Evolutionary conservation across 2,329 filamentous ascomycete genomes (phyloP), one percentile per base, ranked within the genome.

Genomic region (Nemania abortiva): DNA sequence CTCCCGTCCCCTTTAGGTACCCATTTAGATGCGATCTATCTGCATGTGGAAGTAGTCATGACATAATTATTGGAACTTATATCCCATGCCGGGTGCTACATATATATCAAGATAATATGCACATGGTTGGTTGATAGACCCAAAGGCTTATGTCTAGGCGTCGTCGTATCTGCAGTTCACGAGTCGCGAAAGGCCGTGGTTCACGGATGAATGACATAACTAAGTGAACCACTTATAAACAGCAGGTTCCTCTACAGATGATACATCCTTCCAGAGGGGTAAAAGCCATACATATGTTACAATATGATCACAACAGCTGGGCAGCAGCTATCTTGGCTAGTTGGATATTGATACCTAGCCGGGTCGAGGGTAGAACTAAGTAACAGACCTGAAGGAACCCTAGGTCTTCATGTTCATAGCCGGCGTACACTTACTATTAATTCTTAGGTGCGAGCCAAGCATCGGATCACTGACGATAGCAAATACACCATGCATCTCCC

Each of bases 1-100:
- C 34, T 31, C 52, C 27, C 52, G 22, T 45, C 18, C 54, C 49
- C 34, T 39, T 50, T 37, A 2, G 54, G 34, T 39, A 39, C 13
- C 24, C 39, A 54, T 37, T 52, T 45, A 52, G 24, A 34, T 34
- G 7, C 9, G 5, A 18, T n/a, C n/a, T 47, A 11, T 20, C 3
- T n/a, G 24, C 27, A 58, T 18, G 24, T 31, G 20, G 37, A 47
- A 47, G 37, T n/a, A 56, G 49, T 34, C 42, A 63, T 68, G 65
- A 68, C 52, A 67, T 63, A 63, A 67, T 63, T 37, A 18, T 24
- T 45, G 34, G 55, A 47, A 49, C n/a, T 50, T 62, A 50, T 13
- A 29, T 50, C 29, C 29, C 24, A 34, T 59, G 27, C 22, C 22
- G 24, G 22, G n/a, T 34, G 10, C 10, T 47, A 22, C 56, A 37